Evolutionary conservation across 2,329 filamentous ascomycete species (phyloP).

Genomic region (Amylocarpus encephaloides): DNA sequence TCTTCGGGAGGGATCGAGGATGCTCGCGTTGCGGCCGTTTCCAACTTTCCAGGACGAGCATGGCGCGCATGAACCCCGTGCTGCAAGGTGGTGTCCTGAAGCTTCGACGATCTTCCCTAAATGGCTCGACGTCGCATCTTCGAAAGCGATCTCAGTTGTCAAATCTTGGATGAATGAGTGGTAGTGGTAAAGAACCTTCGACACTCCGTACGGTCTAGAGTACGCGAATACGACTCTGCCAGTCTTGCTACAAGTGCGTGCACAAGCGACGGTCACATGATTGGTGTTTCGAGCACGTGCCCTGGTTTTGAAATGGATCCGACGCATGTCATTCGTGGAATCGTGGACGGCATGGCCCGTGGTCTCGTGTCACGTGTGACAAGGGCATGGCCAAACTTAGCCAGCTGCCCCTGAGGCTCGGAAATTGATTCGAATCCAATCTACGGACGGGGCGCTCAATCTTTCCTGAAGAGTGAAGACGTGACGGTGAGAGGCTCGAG

Average conservation of each 20-base stretch:
- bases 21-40: too few species aligned
- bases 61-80: too few species aligned
- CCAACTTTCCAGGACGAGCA: too few species aligned
- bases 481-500: neutral
- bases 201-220: too few species aligned
- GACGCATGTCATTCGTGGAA: neutral
- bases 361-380: neutral
- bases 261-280: too few species aligned
- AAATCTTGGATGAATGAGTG: neutral
- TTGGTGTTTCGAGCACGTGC: too few species aligned
- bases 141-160: neutral
- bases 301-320: too few species aligned
- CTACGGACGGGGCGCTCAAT: neutral
- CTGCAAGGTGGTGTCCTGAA: too few species aligned
- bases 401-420: conserved; percentile 1
- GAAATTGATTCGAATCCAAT: neutral
- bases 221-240: too few species aligned
- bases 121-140: neutral
- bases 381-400: neutral
- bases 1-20: too few species aligned
- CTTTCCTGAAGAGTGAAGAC: neutral
- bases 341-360: neutral
- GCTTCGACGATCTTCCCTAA: too few species aligned
- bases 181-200: neutral
- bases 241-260: too few species aligned